phyloP scores from a whole-genome alignment of 352 stramenopile species.

The Globisporangium paddicum region DNA sequence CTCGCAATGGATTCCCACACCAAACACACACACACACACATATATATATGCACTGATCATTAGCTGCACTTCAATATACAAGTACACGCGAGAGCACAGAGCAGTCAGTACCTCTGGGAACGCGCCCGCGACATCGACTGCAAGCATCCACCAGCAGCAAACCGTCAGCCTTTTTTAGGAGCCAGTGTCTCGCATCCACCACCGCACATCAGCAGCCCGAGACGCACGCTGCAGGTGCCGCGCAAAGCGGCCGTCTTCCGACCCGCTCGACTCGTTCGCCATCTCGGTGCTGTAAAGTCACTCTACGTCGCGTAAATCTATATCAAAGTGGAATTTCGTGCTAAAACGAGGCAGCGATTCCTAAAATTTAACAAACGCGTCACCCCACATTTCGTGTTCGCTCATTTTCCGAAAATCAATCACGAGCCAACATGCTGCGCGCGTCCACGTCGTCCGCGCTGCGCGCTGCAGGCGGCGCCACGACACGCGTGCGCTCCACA shows the following conservation, averaged over 20 bases:
- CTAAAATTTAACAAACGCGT: too few relatives aligned
- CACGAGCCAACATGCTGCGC: constrained; percentile 25
- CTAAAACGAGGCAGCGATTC: too few relatives aligned
- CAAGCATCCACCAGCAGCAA: background rate
- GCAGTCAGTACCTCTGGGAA: constrained; percentile 18
- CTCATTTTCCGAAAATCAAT: constrained; percentile 1
- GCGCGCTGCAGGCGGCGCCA: background rate
- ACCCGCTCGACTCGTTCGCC: constrained; percentile 2
- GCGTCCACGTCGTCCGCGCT: background rate
- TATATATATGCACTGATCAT: too few relatives aligned
- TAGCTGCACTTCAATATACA: too few relatives aligned
- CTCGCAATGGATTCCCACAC: background rate
- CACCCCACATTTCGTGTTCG: too few relatives aligned
- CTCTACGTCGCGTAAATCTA: too few relatives aligned
- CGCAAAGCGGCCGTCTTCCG: background rate
- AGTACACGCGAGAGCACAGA: too few relatives aligned
- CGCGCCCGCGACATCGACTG: constrained; percentile 9
- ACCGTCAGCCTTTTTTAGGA: background rate
- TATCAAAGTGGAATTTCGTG: too few relatives aligned
- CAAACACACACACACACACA: background rate
- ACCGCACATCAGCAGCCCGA: too few relatives aligned
- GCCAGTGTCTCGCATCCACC: background rate
- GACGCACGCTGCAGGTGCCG: background rate
- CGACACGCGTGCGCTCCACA: background rate
- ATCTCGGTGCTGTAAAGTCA: too few relatives aligned